These are phyloP conservation scores for Penicillium carneum DNA, from an alignment of 2,329 filamentous ascomycete genomes.

Conservation along the genomic window DNA sequence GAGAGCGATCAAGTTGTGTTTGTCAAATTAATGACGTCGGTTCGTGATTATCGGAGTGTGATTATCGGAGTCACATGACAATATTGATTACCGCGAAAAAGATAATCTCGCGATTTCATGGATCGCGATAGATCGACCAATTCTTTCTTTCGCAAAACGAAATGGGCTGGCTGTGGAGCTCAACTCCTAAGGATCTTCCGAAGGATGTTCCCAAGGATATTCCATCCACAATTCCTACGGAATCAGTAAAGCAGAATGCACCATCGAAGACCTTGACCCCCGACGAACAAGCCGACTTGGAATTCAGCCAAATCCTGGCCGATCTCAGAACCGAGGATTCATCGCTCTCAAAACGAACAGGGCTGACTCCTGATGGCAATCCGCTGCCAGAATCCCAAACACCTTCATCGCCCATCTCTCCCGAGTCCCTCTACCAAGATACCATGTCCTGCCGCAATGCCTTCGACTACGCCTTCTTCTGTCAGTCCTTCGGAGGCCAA, in stretches of 20 bases:
- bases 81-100: slow-evolving; percentile 16
- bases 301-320: slow-evolving; percentile 62
- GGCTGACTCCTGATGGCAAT: slow-evolving; percentile 13
- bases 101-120: slow-evolving; percentile 14
- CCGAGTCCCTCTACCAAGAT: slow-evolving; percentile 76
- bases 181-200: slow-evolving; percentile 31
- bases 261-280: slow-evolving; percentile 46
- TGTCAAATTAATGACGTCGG: slow-evolving; percentile 21
- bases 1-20: slow-evolving; percentile 7
- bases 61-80: slow-evolving; percentile 17
- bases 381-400: slow-evolving; percentile 17
- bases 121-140: slow-evolving; percentile 4
- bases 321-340: slow-evolving; percentile 50
- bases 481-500: slow-evolving; percentile 87
- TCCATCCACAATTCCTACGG: slow-evolving; percentile 24
- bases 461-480: slow-evolving; percentile 94
- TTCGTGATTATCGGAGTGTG: background rate
- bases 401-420: slow-evolving; percentile 55
- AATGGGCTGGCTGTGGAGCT: slow-evolving; percentile 59
- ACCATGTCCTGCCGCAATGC: slow-evolving; percentile 87
- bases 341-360: slow-evolving; percentile 23
- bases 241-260: slow-evolving; percentile 29
- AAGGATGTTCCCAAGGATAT: slow-evolving; percentile 36
- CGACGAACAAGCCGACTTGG: slow-evolving; percentile 61
- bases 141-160: slow-evolving; percentile 19